A percentile compares a stretch with the other conserved stretches of the same genome.
Conservation (phyloP, 2,329 filamentous ascomycete genomes). For the Cercospora berteroae region DNA sequence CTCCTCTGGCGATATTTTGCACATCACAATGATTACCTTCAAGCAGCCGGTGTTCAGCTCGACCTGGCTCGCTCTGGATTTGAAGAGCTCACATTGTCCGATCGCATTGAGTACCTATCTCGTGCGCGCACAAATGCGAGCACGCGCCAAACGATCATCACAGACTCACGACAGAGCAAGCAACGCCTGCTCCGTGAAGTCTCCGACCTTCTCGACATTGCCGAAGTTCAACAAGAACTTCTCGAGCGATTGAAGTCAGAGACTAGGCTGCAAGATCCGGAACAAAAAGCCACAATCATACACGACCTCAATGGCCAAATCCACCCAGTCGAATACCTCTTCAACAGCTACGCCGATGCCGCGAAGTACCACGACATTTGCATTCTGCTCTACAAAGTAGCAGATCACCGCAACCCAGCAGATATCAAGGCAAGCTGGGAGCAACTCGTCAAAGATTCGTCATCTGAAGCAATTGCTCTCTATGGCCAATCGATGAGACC, state of each 20-base stretch:
- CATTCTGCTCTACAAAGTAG: constrained; percentile 85
- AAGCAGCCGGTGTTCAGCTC: constrained; percentile 83
- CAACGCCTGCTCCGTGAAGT: constrained; percentile 84
- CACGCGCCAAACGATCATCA: constrained; percentile 72
- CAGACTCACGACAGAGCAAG: constrained; percentile 58
- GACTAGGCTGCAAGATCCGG: constrained; percentile 62
- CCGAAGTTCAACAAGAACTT: constrained; percentile 91
- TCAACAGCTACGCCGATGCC: constrained; percentile 85
- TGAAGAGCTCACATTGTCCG: constrained; percentile 67
- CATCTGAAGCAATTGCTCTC: constrained; percentile 48
- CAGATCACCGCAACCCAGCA: constrained; percentile 83
- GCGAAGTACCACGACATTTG: constrained; percentile 93
- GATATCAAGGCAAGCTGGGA: constrained; percentile 85
- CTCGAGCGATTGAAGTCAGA: constrained; percentile 75
- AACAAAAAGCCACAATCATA: constrained; percentile 62
- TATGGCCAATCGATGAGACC: constrained; percentile 51
- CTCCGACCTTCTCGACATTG: constrained; percentile 82
- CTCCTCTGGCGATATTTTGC: constrained; percentile 91
- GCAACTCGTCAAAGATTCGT: constrained; percentile 69
- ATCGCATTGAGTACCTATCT: constrained; percentile 84
- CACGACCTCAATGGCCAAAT: constrained; percentile 67
- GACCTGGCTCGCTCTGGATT: constrained; percentile 83
- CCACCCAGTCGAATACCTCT: constrained; percentile 79
- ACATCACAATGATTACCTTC: constrained; percentile 76
- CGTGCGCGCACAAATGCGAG: constrained; percentile 90